A percentile compares a stretch with the other conserved stretches of the same genome.
These are phyloP conservation scores for Trametes cubensis DNA, from an alignment of 768 basidiomycete genomes.

Conservation along the genomic window DNA sequence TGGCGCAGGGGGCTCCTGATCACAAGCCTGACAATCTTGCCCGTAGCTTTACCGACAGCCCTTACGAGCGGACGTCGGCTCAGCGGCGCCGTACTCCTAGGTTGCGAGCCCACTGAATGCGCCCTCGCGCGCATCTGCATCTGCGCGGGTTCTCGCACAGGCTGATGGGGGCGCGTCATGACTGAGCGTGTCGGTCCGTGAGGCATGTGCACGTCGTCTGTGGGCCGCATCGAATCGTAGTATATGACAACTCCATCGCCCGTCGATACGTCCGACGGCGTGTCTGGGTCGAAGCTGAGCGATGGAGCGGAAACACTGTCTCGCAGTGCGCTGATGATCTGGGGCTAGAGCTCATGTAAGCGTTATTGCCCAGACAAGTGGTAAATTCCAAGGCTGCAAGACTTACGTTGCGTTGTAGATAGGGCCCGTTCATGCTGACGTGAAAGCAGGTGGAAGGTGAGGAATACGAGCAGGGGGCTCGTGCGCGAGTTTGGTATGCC, in stretches of 20 bases:
- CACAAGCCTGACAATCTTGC: constrained; percentile 12
- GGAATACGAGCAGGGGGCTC: too few relatives aligned
- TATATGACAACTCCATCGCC: constrained; percentile 1
- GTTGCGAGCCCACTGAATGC: neutral
- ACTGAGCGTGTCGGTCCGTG: neutral
- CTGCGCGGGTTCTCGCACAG: neutral
- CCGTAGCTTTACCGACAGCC: constrained; percentile 15
- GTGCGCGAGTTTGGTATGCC: too few relatives aligned
- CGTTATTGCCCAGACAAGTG: too few relatives aligned
- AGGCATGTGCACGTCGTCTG: neutral
- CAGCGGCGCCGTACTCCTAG: neutral
- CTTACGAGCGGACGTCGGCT: constrained; percentile 2
- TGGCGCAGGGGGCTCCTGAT: constrained; percentile 1
- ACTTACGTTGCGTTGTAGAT: too few relatives aligned
- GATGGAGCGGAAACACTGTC: neutral
- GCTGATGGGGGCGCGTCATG: neutral
- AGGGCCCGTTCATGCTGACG: too few relatives aligned
- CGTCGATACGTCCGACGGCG: neutral
- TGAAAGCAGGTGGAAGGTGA: too few relatives aligned
- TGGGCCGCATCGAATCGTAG: constrained; percentile 4
- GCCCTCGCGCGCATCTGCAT: neutral
- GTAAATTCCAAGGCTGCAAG: too few relatives aligned
- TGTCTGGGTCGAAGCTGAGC: neutral
- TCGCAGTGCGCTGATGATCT: too few relatives aligned
- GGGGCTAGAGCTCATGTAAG: too few relatives aligned